Conservation (phyloP, 2,329 filamentous ascomycete genomes). For the Colletotrichum liriopes region DNA sequence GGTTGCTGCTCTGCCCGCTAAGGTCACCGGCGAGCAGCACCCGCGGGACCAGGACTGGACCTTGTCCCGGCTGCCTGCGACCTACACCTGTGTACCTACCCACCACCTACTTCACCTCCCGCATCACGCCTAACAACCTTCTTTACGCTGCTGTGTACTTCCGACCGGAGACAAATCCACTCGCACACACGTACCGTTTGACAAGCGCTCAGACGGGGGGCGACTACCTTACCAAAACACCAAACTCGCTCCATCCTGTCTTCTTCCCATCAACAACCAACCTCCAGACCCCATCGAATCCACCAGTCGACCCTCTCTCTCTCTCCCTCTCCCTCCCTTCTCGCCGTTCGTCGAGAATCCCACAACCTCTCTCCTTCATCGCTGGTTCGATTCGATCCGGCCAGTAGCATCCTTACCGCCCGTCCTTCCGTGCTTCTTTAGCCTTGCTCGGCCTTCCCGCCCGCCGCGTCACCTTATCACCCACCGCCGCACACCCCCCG, state of each 20-base stretch:
- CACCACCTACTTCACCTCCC: constrained; percentile 29
- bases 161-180: constrained; percentile 34
- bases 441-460: constrained; percentile 38
- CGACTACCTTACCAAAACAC: constrained; percentile 41
- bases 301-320: constrained; percentile 18
- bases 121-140: constrained; percentile 29
- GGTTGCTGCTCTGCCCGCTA: not conserved
- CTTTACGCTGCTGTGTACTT: constrained; percentile 33
- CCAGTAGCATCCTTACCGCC: constrained; percentile 17
- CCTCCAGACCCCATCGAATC: constrained; percentile 20
- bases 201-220: constrained; percentile 42
- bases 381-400: constrained; percentile 33
- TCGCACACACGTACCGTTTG: constrained; percentile 42
- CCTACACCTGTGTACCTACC: constrained; percentile 11
- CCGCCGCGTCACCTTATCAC: constrained; percentile 45
- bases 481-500: constrained; percentile 25
- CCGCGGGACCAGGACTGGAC: constrained; percentile 12
- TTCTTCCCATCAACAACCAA: constrained; percentile 36
- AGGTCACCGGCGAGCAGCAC: not conserved
- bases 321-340: not conserved
- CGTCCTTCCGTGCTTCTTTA: constrained; percentile 8
- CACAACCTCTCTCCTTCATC: constrained; percentile 11
- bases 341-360: constrained; percentile 15
- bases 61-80: constrained; percentile 13
- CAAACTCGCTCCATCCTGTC: constrained; percentile 34